A percentile compares a stretch with the other conserved stretches of the same genome.
phyloP scores from a whole-genome alignment of 2,329 filamentous ascomycete species.

The Hypomyces perniciosus region DNA sequence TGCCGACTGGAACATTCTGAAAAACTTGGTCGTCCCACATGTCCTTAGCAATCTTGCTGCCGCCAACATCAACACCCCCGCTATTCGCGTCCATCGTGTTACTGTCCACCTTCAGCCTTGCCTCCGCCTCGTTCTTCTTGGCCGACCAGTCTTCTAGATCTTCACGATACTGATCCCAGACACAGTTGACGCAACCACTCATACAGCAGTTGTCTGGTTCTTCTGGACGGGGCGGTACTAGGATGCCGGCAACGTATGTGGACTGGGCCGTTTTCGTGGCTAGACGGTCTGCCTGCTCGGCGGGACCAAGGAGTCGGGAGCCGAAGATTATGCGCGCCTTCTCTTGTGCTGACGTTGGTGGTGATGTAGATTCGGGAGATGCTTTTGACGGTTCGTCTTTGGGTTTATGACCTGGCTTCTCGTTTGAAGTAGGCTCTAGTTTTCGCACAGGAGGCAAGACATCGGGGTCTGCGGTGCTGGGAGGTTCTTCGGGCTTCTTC shows the following conservation, averaged over 20 bases:
- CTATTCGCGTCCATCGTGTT: slow-evolving; percentile 73
- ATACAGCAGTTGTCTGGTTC: slow-evolving; percentile 99
- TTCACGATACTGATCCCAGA: slow-evolving; percentile 88
- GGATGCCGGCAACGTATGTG: slow-evolving; percentile 66
- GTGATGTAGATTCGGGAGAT: slow-evolving; percentile 10
- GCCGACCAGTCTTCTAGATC: slow-evolving; percentile 85
- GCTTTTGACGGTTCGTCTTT: slow-evolving; percentile 16
- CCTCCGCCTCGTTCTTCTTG: slow-evolving; percentile 57
- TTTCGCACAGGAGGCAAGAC: slow-evolving; percentile 9
- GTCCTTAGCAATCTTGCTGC: slow-evolving; percentile 42
- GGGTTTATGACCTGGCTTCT: slow-evolving; percentile 26
- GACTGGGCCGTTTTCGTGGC: slow-evolving; percentile 53
- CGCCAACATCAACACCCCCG: slow-evolving; percentile 54
- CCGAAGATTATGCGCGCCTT: slow-evolving; percentile 72
- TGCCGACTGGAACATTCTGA: slow-evolving; percentile 78
- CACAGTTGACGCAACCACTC: slow-evolving; percentile 96
- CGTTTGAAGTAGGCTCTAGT: slow-evolving; percentile 6
- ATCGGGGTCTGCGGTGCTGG: slow-evolving; percentile 31
- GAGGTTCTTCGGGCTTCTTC: slow-evolving; percentile 39
- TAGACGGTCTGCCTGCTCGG: slow-evolving; percentile 57
- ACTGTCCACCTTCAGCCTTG: slow-evolving; percentile 32
- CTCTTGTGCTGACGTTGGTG: slow-evolving; percentile 41
- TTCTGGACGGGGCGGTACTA: slow-evolving; percentile 74
- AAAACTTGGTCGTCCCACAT: slow-evolving; percentile 65
- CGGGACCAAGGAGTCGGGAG: slow-evolving; percentile 67